Percentiles rank a stretch among this genome's conserved stretches.
phyloP scores from a whole-genome alignment of 1,284 basidiomycete genomes.

The Tranzscheliella williamsii region DNA sequence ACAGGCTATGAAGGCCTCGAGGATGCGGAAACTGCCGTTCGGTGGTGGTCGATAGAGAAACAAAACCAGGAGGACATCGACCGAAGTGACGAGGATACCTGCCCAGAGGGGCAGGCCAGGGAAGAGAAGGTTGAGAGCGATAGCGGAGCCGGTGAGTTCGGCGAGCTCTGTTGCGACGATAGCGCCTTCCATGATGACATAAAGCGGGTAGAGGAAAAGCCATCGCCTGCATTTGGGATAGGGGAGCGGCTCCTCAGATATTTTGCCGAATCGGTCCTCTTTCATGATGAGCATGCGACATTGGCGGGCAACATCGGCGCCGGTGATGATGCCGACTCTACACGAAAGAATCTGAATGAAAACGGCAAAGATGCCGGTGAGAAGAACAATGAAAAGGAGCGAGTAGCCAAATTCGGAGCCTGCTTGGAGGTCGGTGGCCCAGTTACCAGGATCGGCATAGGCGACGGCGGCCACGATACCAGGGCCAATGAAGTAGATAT shows the following conservation, averaged over 20 bases:
- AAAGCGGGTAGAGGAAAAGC: conserved; percentile 63
- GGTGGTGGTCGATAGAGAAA: conserved; percentile 60
- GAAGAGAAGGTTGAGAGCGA: conserved; percentile 78
- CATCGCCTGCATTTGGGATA: conserved; percentile 70
- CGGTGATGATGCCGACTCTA: conserved; percentile 65
- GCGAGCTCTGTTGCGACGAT: conserved; percentile 68
- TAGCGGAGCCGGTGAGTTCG: conserved; percentile 76
- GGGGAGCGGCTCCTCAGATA: conserved; percentile 70
- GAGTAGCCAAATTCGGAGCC: conserved; percentile 70
- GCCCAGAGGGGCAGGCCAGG: conserved; percentile 67
- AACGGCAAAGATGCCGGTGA: conserved; percentile 81
- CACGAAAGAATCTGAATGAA: conserved; percentile 71
- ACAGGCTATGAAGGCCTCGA: conserved; percentile 74
- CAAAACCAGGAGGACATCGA: conserved; percentile 77
- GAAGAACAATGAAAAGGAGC: conserved; percentile 80
- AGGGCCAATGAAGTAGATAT: conserved; percentile 46
- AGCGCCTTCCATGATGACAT: conserved; percentile 72
- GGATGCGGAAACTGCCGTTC: conserved; percentile 59
- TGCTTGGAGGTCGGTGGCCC: conserved; percentile 59
- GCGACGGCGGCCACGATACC: conserved; percentile 54
- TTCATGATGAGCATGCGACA: conserved; percentile 49
- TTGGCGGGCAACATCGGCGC: conserved; percentile 51
- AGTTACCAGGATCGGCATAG: conserved; percentile 55
- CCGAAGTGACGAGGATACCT: conserved; percentile 74
- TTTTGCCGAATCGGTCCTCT: conserved; percentile 17